Base-by-base conservation (phyloP, 345 rosid species). In the Lenwebbia sp. region DNA sequence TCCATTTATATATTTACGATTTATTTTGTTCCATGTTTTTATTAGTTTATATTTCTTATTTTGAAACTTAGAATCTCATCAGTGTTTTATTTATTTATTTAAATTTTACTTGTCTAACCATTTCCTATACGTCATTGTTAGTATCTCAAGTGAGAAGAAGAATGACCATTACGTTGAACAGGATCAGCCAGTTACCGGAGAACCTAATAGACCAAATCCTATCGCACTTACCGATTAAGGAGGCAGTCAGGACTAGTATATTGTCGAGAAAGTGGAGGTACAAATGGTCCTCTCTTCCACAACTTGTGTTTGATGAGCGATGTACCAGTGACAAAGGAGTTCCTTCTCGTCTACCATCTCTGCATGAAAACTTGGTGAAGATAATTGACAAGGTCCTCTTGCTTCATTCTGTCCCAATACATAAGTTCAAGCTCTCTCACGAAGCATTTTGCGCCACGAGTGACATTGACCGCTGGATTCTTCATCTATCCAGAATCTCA, bases 401-500 rank as follows among this genome's bases (percentile, higher is more conserved):
- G 11, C 54, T 54, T 17, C 85, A 83, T 8, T 7, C 19, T 3
- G 84, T 65, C 44, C 65, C 85, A 12, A 37, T 83, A 33, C 3
- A 25, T 2, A 83, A 33, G 85, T 83, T 83, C 50, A 6, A 13
- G 49, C 28, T 83, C 33, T 54, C 23, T 37, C 62, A 33, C 55
- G 11, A 54, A 54, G 60, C 13, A 11, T 14, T 30, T 17, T 17
- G 22, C 3, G 50, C 53, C 17, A 54, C 11, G 0, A 21, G 65
- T 14, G 85, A n/a, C 65, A 40, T 83, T 54, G 37, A 30, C 28
- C 49, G 93, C 47, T 93, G 95, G 94, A 93, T 90, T 87, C 93
- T 94, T 87, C 87, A 88, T 89, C 78, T 94, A 19, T 94, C 93
- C n/a, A 92, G 94, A 87, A 84, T 89, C 55, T 82, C 89, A 40